Conservation (phyloP, 305 asterid species). For the Rubia tinctorum region DNA sequence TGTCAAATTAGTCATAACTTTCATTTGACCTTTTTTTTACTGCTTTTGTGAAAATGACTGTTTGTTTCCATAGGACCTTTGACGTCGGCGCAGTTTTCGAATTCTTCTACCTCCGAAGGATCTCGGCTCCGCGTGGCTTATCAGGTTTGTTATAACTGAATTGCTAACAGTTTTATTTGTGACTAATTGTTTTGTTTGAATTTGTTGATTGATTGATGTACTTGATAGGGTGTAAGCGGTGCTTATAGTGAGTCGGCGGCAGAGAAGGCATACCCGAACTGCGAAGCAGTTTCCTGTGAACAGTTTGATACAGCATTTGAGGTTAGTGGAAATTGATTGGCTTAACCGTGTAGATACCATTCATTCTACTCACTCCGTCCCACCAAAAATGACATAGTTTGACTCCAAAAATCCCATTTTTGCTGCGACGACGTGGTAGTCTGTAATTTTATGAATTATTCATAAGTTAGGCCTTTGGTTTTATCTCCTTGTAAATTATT, state of each 20-base stretch:
- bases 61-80: conserved; percentile 60
- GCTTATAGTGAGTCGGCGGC: conserved; percentile 97
- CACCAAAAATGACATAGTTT: too few relatives aligned
- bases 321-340: conserved; percentile 34
- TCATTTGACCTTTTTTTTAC: neutral
- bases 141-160: conserved; percentile 49
- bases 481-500: neutral
- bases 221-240: conserved; percentile 77
- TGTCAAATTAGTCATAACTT: neutral
- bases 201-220: conserved; percentile 6
- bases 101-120: conserved; percentile 66
- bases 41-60: conserved; percentile 15
- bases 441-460: too few relatives aligned
- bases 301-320: conserved; percentile 94
- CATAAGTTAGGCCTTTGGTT: neutral
- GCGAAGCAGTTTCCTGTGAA: conserved; percentile 97
- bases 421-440: too few relatives aligned
- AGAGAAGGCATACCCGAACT: conserved; percentile 95
- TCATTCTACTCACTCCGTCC: too few relatives aligned
- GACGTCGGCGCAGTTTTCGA: conserved; percentile 70
- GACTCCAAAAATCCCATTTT: too few relatives aligned
- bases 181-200: neutral
- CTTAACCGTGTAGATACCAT: neutral
- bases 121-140: conserved; percentile 92
- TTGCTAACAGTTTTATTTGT: neutral